These are phyloP conservation scores for Pyrenula massariospora DNA, from an alignment of 495 filamentous ascomycete genomes.

Conservation along the genomic window DNA sequence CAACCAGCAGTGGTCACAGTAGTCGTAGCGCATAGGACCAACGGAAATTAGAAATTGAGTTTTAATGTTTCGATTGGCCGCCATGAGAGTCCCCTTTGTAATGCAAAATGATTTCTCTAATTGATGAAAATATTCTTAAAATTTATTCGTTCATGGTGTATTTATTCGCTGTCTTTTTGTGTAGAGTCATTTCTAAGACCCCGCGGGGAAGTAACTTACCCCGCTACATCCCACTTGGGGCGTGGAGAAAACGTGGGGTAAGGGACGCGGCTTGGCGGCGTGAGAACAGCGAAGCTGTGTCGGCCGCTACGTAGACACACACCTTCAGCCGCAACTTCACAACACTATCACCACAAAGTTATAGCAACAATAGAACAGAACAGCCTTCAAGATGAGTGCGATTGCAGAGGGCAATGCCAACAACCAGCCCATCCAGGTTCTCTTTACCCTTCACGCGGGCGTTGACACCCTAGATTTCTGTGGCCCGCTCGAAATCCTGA, in stretches of 20 bases:
- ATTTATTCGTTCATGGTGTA: too few relatives aligned
- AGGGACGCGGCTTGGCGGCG: not conserved
- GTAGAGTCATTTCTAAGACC: too few relatives aligned
- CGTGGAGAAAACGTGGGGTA: not conserved
- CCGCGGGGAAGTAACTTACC: not conserved
- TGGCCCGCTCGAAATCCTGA: conserved; percentile 56
- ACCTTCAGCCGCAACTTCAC: not conserved
- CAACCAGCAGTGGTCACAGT: too few relatives aligned
- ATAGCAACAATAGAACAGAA: not conserved
- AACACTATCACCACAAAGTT: not conserved
- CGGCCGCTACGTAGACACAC: not conserved
- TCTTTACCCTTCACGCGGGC: conserved; percentile 32
- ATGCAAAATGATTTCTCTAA: too few relatives aligned
- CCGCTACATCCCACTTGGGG: too few relatives aligned
- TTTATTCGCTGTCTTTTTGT: too few relatives aligned
- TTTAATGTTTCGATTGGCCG: too few relatives aligned
- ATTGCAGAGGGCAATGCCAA: not conserved
- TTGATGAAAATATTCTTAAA: too few relatives aligned
- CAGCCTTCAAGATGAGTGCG: not conserved
- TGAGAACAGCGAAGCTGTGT: not conserved
- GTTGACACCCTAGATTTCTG: conserved; percentile 49
- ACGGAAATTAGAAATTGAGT: too few relatives aligned
- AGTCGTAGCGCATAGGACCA: too few relatives aligned
- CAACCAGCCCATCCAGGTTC: conserved; percentile 33
- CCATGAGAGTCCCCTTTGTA: too few relatives aligned